These are phyloP conservation scores for Arabidopsis hybrid DNA, from an alignment of 441 rosid genomes.

Conservation along the genomic window DNA sequence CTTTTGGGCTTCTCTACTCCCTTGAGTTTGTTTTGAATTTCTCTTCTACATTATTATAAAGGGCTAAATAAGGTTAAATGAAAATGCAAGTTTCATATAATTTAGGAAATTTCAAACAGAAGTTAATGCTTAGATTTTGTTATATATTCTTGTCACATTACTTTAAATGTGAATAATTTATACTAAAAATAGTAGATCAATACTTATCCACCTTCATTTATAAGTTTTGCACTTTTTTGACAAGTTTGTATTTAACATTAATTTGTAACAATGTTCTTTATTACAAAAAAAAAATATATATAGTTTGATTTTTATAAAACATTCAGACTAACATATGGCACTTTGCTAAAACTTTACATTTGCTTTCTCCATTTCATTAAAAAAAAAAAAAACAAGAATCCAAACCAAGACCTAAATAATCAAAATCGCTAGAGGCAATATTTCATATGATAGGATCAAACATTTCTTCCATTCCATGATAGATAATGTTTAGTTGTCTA, in stretches of 20 bases:
- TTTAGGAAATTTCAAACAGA: neutral
- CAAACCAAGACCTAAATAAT: neutral
- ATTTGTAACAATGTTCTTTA: neutral
- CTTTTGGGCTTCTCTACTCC: constrained; percentile 11
- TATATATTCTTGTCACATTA: constrained; percentile 5
- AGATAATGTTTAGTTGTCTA: neutral
- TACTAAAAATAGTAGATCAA: neutral
- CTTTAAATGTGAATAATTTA: neutral
- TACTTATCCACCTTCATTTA: neutral
- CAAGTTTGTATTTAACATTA: neutral
- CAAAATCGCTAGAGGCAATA: neutral
- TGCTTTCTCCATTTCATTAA: neutral
- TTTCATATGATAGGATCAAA: neutral
- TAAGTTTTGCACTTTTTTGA: constrained; percentile 13
- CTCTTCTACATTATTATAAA: neutral
- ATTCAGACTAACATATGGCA: too few relatives aligned
- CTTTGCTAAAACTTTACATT: neutral
- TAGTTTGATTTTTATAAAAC: too few relatives aligned
- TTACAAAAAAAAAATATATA: neutral
- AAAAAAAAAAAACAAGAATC: neutral
- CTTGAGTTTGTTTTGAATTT: neutral
- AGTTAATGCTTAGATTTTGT: neutral
- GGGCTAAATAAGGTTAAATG: neutral
- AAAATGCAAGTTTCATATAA: constrained; percentile 5
- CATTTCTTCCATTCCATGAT: neutral